These are phyloP conservation scores for Fusarium ramigenum DNA, from an alignment of 2,329 filamentous ascomycete species.

Conservation along the genomic window DNA sequence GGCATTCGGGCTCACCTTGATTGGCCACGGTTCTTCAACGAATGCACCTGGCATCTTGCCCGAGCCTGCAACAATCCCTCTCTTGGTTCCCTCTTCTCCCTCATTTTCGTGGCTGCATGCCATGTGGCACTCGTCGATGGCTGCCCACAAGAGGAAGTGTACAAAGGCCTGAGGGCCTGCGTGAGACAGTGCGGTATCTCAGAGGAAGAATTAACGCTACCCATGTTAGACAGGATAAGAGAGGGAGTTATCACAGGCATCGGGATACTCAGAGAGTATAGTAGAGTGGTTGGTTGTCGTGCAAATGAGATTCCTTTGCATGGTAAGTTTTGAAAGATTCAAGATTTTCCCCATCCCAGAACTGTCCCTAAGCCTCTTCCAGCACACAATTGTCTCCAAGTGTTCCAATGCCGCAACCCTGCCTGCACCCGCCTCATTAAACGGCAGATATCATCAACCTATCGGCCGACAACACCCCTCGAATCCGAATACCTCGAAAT, in stretches of 20 bases:
- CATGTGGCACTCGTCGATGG: slow-evolving; percentile 13
- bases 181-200: slow-evolving; percentile 9
- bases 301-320: slow-evolving; percentile 30
- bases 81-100: slow-evolving; percentile 20
- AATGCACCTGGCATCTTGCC: slow-evolving; percentile 11
- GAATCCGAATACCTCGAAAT: slow-evolving; percentile 18
- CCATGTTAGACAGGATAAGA: slow-evolving; percentile 11
- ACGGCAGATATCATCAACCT: neutral
- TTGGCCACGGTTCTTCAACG: slow-evolving; percentile 11
- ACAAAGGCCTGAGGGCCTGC: neutral
- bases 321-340: slow-evolving; percentile 4
- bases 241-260: slow-evolving; percentile 17
- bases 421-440: slow-evolving; percentile 6
- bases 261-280: slow-evolving; percentile 10
- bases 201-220: slow-evolving; percentile 7
- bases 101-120: slow-evolving; percentile 22
- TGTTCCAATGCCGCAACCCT: slow-evolving; percentile 11
- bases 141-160: slow-evolving; percentile 1
- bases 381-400: slow-evolving; percentile 12
- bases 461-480: slow-evolving; percentile 14
- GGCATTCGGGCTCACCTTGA: neutral
- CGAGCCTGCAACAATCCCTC: neutral
- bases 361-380: neutral
- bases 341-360: neutral
- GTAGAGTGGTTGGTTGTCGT: slow-evolving; percentile 9